Percentiles rank a stretch among this genome's conserved stretches.
Evolutionary conservation across 805 yeast genomes (phyloP).

Genomic region (Wickerhamiella nectarea): DNA sequence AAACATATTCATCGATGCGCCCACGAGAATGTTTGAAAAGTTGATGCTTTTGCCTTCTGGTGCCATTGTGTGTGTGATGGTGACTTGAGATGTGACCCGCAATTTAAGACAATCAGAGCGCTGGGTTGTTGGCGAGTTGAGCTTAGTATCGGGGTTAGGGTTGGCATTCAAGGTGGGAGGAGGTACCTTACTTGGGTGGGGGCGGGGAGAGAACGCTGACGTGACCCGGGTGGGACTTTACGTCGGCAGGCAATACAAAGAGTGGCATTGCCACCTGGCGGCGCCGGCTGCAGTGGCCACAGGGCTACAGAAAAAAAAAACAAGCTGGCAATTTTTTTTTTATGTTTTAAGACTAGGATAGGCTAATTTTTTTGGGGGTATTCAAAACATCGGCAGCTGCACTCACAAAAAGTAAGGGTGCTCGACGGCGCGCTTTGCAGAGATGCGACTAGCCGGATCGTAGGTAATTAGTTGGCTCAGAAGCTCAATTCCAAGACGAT

Average conservation of each 20-base stretch:
- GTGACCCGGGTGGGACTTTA: not conserved
- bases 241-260: no score
- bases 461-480: slow-evolving; percentile 63
- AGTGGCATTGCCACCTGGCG: no score
- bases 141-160: not conserved
- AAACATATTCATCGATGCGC: slow-evolving; percentile 84
- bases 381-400: no score
- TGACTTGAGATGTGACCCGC: not conserved
- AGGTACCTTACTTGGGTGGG: not conserved
- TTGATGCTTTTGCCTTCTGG: slow-evolving; percentile 73
- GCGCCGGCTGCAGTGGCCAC: no score
- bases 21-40: slow-evolving; percentile 78
- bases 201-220: not conserved
- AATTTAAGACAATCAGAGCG: not conserved
- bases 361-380: no score
- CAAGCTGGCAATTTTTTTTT: no score
- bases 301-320: no score
- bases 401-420: slow-evolving; percentile 59
- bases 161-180: not conserved
- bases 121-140: not conserved
- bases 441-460: slow-evolving; percentile 86
- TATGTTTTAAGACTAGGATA: no score
- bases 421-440: slow-evolving; percentile 81
- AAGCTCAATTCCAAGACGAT: slow-evolving; percentile 70
- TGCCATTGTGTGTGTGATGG: not conserved